Evolutionary conservation across 148 eudicot genomes (phyloP).

Genomic region (Diospyros lotus): DNA sequence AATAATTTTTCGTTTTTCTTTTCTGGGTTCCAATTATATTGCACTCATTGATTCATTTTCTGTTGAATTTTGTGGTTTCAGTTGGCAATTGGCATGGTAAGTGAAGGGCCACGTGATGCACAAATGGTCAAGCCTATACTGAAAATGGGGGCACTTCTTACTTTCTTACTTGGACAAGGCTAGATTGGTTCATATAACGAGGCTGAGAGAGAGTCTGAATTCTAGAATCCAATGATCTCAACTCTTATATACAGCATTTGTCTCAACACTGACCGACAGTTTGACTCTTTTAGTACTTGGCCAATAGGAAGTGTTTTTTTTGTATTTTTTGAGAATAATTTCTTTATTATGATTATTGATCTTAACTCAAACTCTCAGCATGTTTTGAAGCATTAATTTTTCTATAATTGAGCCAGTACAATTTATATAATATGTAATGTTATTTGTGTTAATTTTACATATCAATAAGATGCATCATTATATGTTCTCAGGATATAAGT

Average conservation of each 20-base stretch:
- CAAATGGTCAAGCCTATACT: conserved; percentile 1
- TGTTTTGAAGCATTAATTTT: no score
- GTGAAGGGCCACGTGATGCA: neutral
- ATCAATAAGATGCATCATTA: no score
- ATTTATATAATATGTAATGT: no score
- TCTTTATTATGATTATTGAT: no score
- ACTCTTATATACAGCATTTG: neutral
- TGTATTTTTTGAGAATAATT: no score
- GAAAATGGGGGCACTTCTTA: neutral
- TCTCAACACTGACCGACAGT: neutral
- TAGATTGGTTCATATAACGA: neutral
- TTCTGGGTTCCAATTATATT: no score
- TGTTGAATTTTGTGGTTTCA: neutral
- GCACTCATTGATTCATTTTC: neutral
- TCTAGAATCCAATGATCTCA: conserved; percentile 10
- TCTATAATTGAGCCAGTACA: no score
- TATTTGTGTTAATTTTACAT: no score
- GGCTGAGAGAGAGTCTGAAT: neutral
- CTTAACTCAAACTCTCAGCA: no score
- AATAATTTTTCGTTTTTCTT: no score
- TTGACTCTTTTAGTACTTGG: neutral
- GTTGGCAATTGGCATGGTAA: neutral
- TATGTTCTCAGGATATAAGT: no score
- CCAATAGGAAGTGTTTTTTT: neutral
- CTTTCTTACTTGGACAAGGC: neutral